phyloP scores from a whole-genome alignment of 371 early-diverging fungal genomes.

The Rhizopus microsporus region DNA sequence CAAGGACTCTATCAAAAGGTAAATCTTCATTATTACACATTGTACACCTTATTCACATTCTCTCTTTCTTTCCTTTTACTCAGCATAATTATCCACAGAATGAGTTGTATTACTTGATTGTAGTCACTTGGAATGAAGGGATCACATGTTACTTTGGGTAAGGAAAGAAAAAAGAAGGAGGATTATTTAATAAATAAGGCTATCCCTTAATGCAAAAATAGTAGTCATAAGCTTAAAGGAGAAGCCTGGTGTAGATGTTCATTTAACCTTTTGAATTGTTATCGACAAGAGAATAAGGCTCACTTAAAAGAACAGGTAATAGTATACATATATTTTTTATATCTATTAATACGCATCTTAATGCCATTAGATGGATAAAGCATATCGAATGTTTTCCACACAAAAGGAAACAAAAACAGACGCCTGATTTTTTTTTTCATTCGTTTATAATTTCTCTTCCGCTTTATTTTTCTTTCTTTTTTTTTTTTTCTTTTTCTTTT shows the following conservation, averaged over 20 bases:
- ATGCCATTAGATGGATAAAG: constrained; percentile 9
- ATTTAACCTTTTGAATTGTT: constrained; percentile 10
- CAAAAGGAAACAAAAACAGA: background rate
- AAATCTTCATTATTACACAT: background rate
- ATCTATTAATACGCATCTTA: background rate
- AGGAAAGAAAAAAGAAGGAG: background rate
- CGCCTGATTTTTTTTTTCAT: background rate
- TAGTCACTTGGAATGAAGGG: constrained; percentile 24
- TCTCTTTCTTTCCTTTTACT: background rate
- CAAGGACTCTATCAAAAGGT: constrained; percentile 12
- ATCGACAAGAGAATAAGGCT: constrained; percentile 6
- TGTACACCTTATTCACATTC: too few relatives aligned
- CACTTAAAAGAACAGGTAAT: constrained; percentile 13
- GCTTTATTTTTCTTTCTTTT: constrained; percentile 9
- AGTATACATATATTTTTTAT: background rate
- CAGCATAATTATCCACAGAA: constrained; percentile 19
- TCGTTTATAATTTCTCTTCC: background rate
- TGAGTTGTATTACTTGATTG: constrained; percentile 25
- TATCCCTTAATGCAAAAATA: background rate
- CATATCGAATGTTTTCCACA: constrained; percentile 9
- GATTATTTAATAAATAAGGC: background rate
- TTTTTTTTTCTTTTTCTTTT: constrained; percentile 8
- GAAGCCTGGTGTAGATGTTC: constrained; percentile 13
- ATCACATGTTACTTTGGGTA: background rate
- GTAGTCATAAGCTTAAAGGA: constrained; percentile 5